phyloP scores from a whole-genome alignment of 2,329 filamentous ascomycete genomes.

The Helotiales sp. region DNA sequence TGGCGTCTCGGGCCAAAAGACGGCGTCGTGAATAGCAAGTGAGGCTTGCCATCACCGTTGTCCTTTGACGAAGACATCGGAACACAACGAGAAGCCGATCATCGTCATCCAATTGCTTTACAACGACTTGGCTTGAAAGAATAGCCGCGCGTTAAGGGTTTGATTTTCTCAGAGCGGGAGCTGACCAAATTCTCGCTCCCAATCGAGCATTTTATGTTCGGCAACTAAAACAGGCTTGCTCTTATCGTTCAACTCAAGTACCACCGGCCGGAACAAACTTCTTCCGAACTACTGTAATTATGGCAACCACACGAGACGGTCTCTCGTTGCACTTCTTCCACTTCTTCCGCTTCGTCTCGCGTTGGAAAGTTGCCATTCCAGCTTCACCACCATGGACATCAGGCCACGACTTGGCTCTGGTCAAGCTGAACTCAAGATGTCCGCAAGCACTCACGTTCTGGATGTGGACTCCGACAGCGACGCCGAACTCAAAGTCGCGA shows the following conservation, averaged over 20 bases:
- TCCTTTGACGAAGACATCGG: slow-evolving; percentile 23
- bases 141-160: slow-evolving; percentile 6
- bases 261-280: neutral
- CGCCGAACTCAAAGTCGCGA: slow-evolving; percentile 5
- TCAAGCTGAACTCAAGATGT: slow-evolving; percentile 7
- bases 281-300: neutral
- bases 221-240: neutral
- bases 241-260: neutral
- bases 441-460: slow-evolving; percentile 12
- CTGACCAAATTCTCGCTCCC: neutral
- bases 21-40: slow-evolving; percentile 16
- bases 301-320: slow-evolving; percentile 4
- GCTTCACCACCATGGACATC: slow-evolving; percentile 11
- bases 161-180: neutral
- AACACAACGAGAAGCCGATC: neutral
- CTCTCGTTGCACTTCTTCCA: slow-evolving; percentile 1
- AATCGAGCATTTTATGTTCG: neutral
- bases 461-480: slow-evolving; percentile 20
- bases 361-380: slow-evolving; percentile 4
- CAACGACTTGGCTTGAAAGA: neutral
- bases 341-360: neutral
- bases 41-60: slow-evolving; percentile 17
- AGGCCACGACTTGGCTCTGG: slow-evolving; percentile 7
- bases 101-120: neutral
- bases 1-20: slow-evolving; percentile 16